Conservation (phyloP, 192 early-diverging fungal species). For the Coemansia sp. region DNA sequence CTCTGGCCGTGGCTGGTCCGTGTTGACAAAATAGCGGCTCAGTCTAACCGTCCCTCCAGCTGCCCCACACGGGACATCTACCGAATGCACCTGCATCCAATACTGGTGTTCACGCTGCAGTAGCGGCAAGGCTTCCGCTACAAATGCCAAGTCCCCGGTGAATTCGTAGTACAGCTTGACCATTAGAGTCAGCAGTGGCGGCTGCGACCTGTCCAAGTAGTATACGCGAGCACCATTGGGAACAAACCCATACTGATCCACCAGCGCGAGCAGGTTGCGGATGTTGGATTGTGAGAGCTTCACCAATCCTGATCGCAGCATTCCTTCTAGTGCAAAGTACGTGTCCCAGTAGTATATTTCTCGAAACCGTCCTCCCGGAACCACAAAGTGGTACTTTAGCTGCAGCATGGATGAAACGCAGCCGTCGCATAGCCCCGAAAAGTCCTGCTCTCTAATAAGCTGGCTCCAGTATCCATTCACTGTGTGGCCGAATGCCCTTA, state of each 20-base stretch:
- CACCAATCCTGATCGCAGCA: constrained; percentile 56
- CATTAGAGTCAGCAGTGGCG: constrained; percentile 71
- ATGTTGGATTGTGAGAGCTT: constrained; percentile 57
- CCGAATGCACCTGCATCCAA: constrained; percentile 58
- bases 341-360: constrained; percentile 79
- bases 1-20: constrained; percentile 62
- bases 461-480: constrained; percentile 62
- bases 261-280: constrained; percentile 59
- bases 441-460: constrained; percentile 58
- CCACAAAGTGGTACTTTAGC: constrained; percentile 61
- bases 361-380: constrained; percentile 70
- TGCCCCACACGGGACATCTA: constrained; percentile 24
- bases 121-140: constrained; percentile 53
- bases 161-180: constrained; percentile 58
- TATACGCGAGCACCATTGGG: constrained; percentile 76
- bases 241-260: constrained; percentile 64
- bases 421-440: constrained; percentile 52
- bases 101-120: constrained; percentile 62
- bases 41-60: constrained; percentile 13
- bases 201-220: constrained; percentile 72
- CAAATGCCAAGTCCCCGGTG: constrained; percentile 52
- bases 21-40: constrained; percentile 58
- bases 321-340: constrained; percentile 65
- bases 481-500: constrained; percentile 48
- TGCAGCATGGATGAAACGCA: constrained; percentile 60